phyloP scores from a whole-genome alignment of 2,329 filamentous ascomycete genomes.

The Sclerotiophoma versabilis region DNA sequence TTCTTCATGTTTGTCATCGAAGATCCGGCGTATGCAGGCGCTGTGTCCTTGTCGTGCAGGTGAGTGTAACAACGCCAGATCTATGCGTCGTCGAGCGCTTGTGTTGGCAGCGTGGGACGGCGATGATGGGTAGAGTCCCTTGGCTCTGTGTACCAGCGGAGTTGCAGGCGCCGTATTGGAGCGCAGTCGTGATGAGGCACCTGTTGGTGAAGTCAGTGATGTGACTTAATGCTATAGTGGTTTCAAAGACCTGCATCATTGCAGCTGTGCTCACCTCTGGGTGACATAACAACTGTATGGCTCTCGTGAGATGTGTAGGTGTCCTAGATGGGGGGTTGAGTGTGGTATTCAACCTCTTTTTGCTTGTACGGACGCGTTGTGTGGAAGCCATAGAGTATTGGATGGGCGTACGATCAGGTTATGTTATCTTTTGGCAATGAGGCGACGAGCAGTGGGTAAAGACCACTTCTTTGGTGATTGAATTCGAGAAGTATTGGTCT shows the following conservation, averaged over 20 bases:
- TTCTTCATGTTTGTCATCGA: conserved; percentile 26
- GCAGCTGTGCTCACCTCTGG: too few relatives aligned
- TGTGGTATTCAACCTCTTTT: background rate
- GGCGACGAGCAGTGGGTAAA: too few relatives aligned
- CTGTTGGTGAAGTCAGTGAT: background rate
- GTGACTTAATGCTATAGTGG: conserved; percentile 6
- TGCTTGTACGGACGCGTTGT: conserved; percentile 3
- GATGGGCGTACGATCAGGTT: background rate
- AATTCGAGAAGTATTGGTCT: background rate
- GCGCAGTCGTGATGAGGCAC: background rate
- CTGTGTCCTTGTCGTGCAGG: conserved; percentile 41
- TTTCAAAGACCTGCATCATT: background rate
- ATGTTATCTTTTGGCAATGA: background rate
- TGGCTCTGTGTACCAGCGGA: background rate
- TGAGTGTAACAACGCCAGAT: conserved; percentile 30
- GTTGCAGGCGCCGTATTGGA: conserved; percentile 11
- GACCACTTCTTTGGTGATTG: background rate
- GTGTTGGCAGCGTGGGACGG: conserved; percentile 27
- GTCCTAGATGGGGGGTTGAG: conserved; percentile 3
- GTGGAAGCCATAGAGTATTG: background rate
- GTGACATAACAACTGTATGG: background rate
- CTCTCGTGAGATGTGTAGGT: background rate
- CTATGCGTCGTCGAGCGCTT: conserved; percentile 33
- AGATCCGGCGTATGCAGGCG: conserved; percentile 39
- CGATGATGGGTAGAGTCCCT: background rate